These are phyloP conservation scores for Urtica urens DNA, from an alignment of 306 rosid species.

Conservation along the genomic window DNA sequence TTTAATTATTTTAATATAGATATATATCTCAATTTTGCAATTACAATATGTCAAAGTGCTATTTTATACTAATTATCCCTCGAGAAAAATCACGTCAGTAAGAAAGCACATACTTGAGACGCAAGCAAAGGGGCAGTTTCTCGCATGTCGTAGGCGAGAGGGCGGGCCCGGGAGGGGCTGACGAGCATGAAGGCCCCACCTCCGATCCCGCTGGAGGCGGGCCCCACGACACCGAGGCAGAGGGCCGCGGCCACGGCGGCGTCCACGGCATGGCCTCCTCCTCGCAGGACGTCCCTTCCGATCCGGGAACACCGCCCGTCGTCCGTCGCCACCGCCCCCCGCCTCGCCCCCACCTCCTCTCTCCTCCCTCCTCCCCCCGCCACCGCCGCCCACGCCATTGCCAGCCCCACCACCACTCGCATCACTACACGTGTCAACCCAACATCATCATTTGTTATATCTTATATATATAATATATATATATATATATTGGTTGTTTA, in stretches of 20 bases:
- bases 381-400: too few relatives aligned
- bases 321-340: slow-evolving; percentile 73
- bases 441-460: too few relatives aligned
- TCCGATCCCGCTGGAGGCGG: slow-evolving; percentile 85
- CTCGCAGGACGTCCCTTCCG: slow-evolving; percentile 35
- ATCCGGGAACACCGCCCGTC: slow-evolving; percentile 58
- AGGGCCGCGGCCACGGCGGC: slow-evolving; percentile 73
- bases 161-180: slow-evolving; percentile 30
- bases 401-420: too few relatives aligned
- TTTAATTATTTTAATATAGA: too few relatives aligned
- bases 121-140: slow-evolving; percentile 70
- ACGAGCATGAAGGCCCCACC: slow-evolving; percentile 77
- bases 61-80: too few relatives aligned
- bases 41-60: too few relatives aligned
- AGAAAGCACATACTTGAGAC: slow-evolving; percentile 53
- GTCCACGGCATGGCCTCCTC: slow-evolving; percentile 79
- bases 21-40: too few relatives aligned
- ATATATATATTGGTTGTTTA: too few relatives aligned
- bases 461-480: too few relatives aligned
- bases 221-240: slow-evolving; percentile 75
- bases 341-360: slow-evolving; percentile 32
- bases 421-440: too few relatives aligned
- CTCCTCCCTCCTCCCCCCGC: too few relatives aligned
- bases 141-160: slow-evolving; percentile 66
- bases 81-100: neutral